Evolutionary conservation across 225 moss, liverwort and hornwort genomes (phyloP), one percentile per base, ranked within the genome.

Genomic region (Physcomitrellopsis africana): DNA sequence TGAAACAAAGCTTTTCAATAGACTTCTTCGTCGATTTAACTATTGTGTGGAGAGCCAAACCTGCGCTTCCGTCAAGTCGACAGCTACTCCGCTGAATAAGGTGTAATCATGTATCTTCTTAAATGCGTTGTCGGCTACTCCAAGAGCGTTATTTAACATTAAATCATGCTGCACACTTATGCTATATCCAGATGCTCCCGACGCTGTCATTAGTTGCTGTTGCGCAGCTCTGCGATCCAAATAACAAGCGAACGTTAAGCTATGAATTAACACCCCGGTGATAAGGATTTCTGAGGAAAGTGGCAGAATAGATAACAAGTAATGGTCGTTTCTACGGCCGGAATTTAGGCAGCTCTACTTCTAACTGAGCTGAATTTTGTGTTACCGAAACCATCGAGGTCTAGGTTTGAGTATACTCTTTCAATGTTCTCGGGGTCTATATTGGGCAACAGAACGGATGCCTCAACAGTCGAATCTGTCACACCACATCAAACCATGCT

Each of bases 101-200:
- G 32, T 61, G 74, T 84, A 87, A 55, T 82, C 80, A 67, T 87
- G 76, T 2, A 81, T 5, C 74, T 87, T 87, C 3, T 18, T 52
- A 67, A 52, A 77, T 7, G 32, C 32, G 0, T 3, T 12, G 32
- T 2, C 20, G 11, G 55, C 51, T 12, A 7, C 12, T 63, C 84
- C 81, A 2, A 87, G 77, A 60, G 81, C 77, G 0, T 79, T 76
- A 37, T 68, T 41, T 15, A 87, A 64, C 46, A 87, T 8, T 7
- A 66, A 17, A 60, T 84, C 81, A 63, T 87, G 79, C 58, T 77
- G 76, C 68, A 77, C 70, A 46, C 81, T 79, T 63, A 81, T 76
- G 63, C 77, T 77, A 76, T 81, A 16, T n/a, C 5, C 52, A 18
- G 70, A 71, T 9, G 10, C 81, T 53, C 81, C 81, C 46, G 81